A percentile compares a stretch with the other conserved stretches of the same genome.
Evolutionary conservation across 2,329 filamentous ascomycete genomes (phyloP).

Genomic region (Aspergillus texensis): DNA sequence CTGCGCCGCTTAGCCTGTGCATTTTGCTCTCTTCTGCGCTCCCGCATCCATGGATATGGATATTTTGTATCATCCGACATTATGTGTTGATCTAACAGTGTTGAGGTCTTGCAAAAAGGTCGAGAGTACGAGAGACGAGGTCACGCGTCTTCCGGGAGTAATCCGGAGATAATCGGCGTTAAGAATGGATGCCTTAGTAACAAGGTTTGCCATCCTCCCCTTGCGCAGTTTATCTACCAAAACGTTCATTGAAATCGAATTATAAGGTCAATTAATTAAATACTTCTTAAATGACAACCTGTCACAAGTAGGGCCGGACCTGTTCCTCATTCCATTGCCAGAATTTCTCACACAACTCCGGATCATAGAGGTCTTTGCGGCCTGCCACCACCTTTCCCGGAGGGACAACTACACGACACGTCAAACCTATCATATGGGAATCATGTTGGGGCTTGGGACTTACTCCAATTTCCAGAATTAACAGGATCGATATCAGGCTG

Average conservation of each 20-base stretch:
- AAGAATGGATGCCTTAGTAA: not conserved
- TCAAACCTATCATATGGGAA: not conserved
- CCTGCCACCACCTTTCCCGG: not conserved
- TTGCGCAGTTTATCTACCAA: too few relatives aligned
- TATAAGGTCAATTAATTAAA: not conserved
- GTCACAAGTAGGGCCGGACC: not conserved
- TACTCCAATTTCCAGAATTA: conserved; percentile 5
- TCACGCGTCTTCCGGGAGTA: not conserved
- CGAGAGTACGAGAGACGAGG: not conserved
- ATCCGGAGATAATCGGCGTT: not conserved
- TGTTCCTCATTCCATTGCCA: conserved; percentile 15
- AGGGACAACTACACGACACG: not conserved
- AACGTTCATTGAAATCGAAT: not conserved
- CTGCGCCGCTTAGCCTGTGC: not conserved
- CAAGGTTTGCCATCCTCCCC: not conserved
- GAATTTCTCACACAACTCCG: not conserved
- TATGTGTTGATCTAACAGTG: not conserved
- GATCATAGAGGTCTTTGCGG: conserved; percentile 5
- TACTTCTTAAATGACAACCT: accelerated
- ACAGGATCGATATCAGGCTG: not conserved
- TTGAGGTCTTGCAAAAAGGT: not conserved
- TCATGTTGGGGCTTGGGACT: not conserved
- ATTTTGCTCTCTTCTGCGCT: not conserved
- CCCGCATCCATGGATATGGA: not conserved
- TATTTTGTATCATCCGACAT: not conserved